phyloP scores from a whole-genome alignment of 2,329 filamentous ascomycete genomes.

The Fusarium fracticaudum region DNA sequence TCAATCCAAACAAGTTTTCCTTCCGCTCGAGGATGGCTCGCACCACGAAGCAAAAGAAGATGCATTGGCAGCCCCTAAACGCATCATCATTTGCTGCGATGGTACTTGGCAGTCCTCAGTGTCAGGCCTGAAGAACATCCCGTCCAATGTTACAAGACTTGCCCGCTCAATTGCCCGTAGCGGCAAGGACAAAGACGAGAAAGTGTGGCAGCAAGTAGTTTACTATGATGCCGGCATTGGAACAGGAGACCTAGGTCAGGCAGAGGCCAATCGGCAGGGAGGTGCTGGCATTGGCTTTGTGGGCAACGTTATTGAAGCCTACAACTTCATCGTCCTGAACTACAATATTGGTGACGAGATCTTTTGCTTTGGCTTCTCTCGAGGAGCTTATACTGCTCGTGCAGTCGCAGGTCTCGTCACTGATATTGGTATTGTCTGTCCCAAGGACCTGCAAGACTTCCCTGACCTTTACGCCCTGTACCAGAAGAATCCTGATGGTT shows the following conservation, averaged over 20 bases:
- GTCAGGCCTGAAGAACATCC: slow-evolving; percentile 39
- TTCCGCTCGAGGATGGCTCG: slow-evolving; percentile 26
- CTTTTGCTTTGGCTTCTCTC: slow-evolving; percentile 49
- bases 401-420: slow-evolving; percentile 45
- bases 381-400: slow-evolving; percentile 51
- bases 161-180: slow-evolving; percentile 43
- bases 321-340: slow-evolving; percentile 51
- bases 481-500: slow-evolving; percentile 33
- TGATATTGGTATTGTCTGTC: slow-evolving; percentile 42
- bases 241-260: slow-evolving; percentile 25
- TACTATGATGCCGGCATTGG: slow-evolving; percentile 52
- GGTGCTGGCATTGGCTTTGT: slow-evolving; percentile 43
- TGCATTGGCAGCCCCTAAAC: slow-evolving; percentile 31
- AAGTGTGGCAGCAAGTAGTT: slow-evolving; percentile 48
- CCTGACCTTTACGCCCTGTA: slow-evolving; percentile 39
- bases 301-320: slow-evolving; percentile 48
- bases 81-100: slow-evolving; percentile 50
- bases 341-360: slow-evolving; percentile 46
- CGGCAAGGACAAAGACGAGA: slow-evolving; percentile 39
- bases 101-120: slow-evolving; percentile 48
- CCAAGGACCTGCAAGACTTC: slow-evolving; percentile 41
- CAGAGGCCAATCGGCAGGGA: slow-evolving; percentile 32
- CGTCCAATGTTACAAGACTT: slow-evolving; percentile 49
- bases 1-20: slow-evolving; percentile 10
- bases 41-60: slow-evolving; percentile 25